phyloP scores from a whole-genome alignment of 805 yeast species.

The Cyberlindnera japonica region DNA sequence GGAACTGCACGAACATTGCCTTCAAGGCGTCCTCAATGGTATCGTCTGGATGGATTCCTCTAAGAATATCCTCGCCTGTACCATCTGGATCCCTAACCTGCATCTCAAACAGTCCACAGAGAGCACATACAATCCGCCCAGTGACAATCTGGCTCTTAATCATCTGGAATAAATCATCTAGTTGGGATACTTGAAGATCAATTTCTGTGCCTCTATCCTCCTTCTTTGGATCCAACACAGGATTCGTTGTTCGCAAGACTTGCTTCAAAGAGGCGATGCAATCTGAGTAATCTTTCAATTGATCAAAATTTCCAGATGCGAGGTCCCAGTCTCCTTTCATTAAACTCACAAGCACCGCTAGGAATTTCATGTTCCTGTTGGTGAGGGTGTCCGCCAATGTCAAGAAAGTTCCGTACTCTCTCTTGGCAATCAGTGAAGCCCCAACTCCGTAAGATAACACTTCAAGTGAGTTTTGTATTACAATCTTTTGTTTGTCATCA shows the following conservation, averaged over 20 bases:
- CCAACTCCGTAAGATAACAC: slow-evolving; percentile 22
- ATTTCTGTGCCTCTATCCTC: slow-evolving; percentile 7
- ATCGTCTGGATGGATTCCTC: neutral
- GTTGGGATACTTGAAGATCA: slow-evolving; percentile 6
- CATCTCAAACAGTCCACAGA: slow-evolving; percentile 33
- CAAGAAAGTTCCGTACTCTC: slow-evolving; percentile 27
- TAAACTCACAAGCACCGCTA: slow-evolving; percentile 22
- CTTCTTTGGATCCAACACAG: slow-evolving; percentile 23
- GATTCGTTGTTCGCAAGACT: slow-evolving; percentile 21
- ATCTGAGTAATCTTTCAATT: slow-evolving; percentile 3
- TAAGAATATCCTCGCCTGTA: slow-evolving; percentile 16
- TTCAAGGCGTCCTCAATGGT: slow-evolving; percentile 7
- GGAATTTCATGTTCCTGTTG: slow-evolving; percentile 9
- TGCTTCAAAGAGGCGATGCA: slow-evolving; percentile 9
- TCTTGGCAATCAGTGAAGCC: slow-evolving; percentile 27
- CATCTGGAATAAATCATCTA: slow-evolving; percentile 26
- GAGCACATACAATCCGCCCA: slow-evolving; percentile 33
- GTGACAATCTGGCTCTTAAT: slow-evolving; percentile 30
- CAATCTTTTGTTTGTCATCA: neutral
- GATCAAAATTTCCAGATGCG: slow-evolving; percentile 9
- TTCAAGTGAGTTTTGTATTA: slow-evolving; percentile 4
- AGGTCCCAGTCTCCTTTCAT: slow-evolving; percentile 25
- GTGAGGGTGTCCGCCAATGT: slow-evolving; percentile 23
- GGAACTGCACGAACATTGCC: slow-evolving; percentile 26
- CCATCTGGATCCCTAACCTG: slow-evolving; percentile 11